Evolutionary conservation across 2,329 filamentous ascomycete genomes (phyloP).

Genomic region (Metarhizium sp.): DNA sequence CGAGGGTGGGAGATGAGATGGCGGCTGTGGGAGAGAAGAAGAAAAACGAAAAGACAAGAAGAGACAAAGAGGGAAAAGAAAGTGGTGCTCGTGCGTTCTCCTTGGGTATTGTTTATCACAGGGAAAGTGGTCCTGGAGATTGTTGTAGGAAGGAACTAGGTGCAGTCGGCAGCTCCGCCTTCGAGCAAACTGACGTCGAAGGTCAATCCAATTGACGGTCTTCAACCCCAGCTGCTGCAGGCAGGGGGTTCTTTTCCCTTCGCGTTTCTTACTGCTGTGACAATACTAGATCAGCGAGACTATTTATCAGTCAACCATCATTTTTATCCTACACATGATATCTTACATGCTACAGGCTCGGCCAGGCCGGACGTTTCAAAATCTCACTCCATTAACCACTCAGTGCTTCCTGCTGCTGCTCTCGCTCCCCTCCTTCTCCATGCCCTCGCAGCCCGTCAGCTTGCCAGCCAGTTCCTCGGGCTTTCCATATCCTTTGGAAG

Average conservation of each 20-base stretch:
- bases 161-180: background rate
- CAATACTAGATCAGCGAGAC: too few relatives aligned
- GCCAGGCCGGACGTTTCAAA: background rate
- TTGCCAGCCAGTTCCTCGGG: conserved; percentile 56
- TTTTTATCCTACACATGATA: too few relatives aligned
- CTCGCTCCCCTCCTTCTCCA: conserved; percentile 52
- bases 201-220: background rate
- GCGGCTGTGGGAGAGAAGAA: conserved; percentile 1
- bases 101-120: background rate
- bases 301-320: too few relatives aligned
- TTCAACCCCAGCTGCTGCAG: too few relatives aligned
- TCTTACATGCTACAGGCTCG: too few relatives aligned
- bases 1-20: conserved; percentile 5
- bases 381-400: background rate
- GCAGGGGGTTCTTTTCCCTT: too few relatives aligned
- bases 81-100: background rate
- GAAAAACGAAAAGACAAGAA: background rate
- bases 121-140: background rate
- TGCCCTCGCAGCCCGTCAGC: conserved; percentile 57
- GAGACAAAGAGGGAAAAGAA: background rate
- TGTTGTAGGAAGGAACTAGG: background rate
- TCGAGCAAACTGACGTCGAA: background rate
- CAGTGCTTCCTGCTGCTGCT: conserved; percentile 31
- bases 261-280: too few relatives aligned
- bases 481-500: conserved; percentile 48